phyloP scores from a whole-genome alignment of 2,329 filamentous ascomycete species.

The Xylariales sp. region DNA sequence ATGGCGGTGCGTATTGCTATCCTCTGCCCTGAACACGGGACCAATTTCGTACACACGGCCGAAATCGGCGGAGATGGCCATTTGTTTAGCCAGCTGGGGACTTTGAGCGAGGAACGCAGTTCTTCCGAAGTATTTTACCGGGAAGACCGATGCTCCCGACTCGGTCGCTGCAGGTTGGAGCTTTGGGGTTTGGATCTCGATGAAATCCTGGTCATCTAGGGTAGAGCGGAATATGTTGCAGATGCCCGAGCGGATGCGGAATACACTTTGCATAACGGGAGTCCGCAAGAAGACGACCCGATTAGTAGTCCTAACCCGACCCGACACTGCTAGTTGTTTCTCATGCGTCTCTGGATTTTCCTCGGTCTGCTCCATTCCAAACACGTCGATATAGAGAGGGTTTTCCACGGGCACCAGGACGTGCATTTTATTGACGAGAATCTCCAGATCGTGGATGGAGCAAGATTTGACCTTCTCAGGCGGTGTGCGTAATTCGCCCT shows the following conservation, averaged over 20 bases:
- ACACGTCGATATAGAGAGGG: conserved; percentile 63
- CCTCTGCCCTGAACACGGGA: conserved; percentile 91
- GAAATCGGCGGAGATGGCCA: conserved; percentile 90
- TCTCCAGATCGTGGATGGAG: conserved; percentile 79
- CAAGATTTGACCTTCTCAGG: conserved; percentile 80
- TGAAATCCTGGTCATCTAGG: conserved; percentile 80
- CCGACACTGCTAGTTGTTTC: conserved; percentile 71
- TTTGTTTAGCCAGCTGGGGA: conserved; percentile 92
- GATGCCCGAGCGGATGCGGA: conserved; percentile 85
- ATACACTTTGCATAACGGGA: conserved; percentile 87
- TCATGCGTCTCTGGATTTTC: conserved; percentile 51
- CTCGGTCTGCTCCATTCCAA: conserved; percentile 56
- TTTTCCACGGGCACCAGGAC: conserved; percentile 62
- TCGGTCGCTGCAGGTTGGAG: conserved; percentile 90
- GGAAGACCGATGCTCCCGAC: conserved; percentile 90
- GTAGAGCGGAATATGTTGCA: conserved; percentile 82
- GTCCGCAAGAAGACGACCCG: conserved; percentile 87
- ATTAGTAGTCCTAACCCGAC: conserved; percentile 78
- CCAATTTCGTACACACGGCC: conserved; percentile 90
- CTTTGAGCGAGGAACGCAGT: conserved; percentile 91
- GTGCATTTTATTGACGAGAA: conserved; percentile 71
- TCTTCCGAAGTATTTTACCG: conserved; percentile 90
- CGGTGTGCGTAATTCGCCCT: conserved; percentile 77
- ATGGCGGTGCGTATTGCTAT: conserved; percentile 94
- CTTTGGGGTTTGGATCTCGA: conserved; percentile 95